Base-by-base conservation (phyloP, 148 eudicot species). In the Camellia japonica region DNA sequence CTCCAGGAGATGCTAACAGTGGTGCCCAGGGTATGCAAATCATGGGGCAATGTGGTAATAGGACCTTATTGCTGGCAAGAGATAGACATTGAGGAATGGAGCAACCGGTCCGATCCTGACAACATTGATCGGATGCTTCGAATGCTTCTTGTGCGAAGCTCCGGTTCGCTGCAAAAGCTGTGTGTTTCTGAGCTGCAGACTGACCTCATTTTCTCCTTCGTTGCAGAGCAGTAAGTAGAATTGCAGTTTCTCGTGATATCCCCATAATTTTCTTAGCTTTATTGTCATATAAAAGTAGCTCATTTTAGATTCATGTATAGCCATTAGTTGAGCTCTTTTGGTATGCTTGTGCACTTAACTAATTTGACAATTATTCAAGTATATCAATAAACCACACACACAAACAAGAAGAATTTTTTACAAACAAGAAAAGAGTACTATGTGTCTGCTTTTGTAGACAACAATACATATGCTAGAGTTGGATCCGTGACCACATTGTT, bases 11-110 rank as follows among this genome's bases (percentile, higher is more conserved):
- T 71, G 19, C 67, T 92, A 1, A 86, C 90, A 59, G 93, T 92
- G 75, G 84, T 92, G 64, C 93, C 97, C 5, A 82, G 88, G 78
- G 97, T 92, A 46, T 92, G 97, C 82, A 90, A 89, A 82, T 82
- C 97, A 15, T 92, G 97, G 97, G 77, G 80, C 63, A 90, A 82
- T 84, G 92, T 87, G 46, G 91, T 87, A 16, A 86, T 66, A 44
- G 97, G 91, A 13, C 93, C 93, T 78, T 92, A 90, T 80, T 92
- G 92, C 80, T 92, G 97, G 97, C 97, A 89, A 84, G 90, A 83
- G 72, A 89, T 92, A 9, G 91, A 92, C 82, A 85, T 92, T 83
- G 92, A 87, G 79, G 87, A 92, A 3, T 90, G 93, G 91, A 89
- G 92, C 68, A 75, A 82, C 58, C 71, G 76, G 59, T 83, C 85